These are phyloP conservation scores for Gnomoniopsis smithogilvyi DNA, from an alignment of 2,329 filamentous ascomycete species.

Conservation along the genomic window DNA sequence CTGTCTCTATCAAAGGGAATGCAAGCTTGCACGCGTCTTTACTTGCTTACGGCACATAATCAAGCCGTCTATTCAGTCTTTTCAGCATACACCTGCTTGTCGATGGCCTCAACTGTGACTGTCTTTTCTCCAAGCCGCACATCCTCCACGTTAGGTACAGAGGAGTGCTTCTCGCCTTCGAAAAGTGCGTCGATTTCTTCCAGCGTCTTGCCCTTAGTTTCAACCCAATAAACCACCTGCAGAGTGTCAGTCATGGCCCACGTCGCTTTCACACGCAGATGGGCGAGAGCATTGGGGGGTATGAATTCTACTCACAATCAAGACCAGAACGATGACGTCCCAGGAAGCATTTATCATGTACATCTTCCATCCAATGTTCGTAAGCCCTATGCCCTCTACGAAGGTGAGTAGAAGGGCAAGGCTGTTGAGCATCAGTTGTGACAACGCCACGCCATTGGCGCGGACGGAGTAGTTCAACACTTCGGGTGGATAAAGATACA, in stretches of 20 bases:
- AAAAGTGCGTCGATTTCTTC: constrained; percentile 37
- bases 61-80: neutral
- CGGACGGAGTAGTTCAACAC: constrained; percentile 47
- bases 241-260: neutral
- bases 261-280: neutral
- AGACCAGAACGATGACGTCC: constrained; percentile 35
- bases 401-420: constrained; percentile 22
- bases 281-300: neutral
- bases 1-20: neutral
- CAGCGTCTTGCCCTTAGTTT: constrained; percentile 35
- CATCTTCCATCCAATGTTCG: constrained; percentile 41
- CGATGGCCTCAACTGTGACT: constrained; percentile 21
- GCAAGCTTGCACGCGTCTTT: neutral
- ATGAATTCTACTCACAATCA: constrained; percentile 31
- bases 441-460: constrained; percentile 42
- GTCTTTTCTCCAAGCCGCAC: constrained; percentile 23
- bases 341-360: constrained; percentile 45
- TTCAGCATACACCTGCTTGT: constrained; percentile 18
- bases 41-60: neutral
- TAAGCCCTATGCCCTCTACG: constrained; percentile 39
- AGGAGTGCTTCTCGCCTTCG: constrained; percentile 30
- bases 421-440: constrained; percentile 27
- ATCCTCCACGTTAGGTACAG: constrained; percentile 25
- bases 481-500: constrained; percentile 46
- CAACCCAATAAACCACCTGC: constrained; percentile 32